Conservation (phyloP, 176 grass and related monocot species). For the Oryza nivara region DNA sequence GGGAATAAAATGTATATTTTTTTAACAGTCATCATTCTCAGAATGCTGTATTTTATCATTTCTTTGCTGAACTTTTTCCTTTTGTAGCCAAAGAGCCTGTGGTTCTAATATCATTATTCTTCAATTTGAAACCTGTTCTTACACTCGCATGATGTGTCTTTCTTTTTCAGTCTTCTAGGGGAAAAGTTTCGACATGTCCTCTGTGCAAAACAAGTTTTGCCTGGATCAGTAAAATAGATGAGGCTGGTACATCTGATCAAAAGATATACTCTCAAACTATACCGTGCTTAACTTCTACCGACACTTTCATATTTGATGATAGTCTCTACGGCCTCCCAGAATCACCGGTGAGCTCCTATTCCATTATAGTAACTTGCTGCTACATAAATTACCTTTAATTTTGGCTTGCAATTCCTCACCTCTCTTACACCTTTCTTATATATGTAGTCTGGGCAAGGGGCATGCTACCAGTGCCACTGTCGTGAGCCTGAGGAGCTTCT, state of each 20-base stretch:
- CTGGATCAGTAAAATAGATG: conserved; percentile 73
- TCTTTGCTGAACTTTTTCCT: background rate
- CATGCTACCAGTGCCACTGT: conserved; percentile 67
- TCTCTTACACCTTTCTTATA: background rate
- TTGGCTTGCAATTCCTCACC: background rate
- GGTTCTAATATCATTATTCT: background rate
- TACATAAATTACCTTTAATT: background rate
- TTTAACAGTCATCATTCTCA: background rate
- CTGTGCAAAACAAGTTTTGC: conserved; percentile 78
- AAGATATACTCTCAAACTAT: conserved; percentile 96
- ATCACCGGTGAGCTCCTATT: conserved; percentile 50
- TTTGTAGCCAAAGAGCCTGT: background rate
- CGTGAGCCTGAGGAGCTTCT: conserved; percentile 82
- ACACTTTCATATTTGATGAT: conserved; percentile 35
- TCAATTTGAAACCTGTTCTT: background rate
- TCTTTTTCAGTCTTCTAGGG: conserved; percentile 55
- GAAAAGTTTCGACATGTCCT: conserved; percentile 75
- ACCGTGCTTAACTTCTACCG: conserved; percentile 48
- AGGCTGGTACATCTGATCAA: conserved; percentile 69
- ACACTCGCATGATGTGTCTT: background rate
- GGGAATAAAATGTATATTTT: background rate
- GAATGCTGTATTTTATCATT: background rate
- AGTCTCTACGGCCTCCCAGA: conserved; percentile 25
- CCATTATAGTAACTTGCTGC: background rate
- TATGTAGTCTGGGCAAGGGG: conserved; percentile 45